These are phyloP conservation scores for Candida glaebosa DNA, from an alignment of 805 yeast genomes.

Conservation along the genomic window DNA sequence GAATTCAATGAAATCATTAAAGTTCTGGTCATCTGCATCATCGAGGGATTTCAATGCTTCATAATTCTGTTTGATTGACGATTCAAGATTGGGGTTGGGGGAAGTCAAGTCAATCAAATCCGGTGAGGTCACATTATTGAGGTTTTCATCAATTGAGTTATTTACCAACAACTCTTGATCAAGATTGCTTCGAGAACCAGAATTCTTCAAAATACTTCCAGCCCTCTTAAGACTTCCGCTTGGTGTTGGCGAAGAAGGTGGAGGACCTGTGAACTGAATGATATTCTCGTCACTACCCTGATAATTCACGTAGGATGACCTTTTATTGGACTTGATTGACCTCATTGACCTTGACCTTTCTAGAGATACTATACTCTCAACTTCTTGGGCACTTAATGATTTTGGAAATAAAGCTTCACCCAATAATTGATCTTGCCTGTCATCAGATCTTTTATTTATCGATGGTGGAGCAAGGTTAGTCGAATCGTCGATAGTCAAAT, in stretches of 20 bases:
- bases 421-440: conserved; percentile 20
- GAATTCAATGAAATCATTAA: conserved; percentile 37
- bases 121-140: no score
- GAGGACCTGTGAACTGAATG: conserved; percentile 20
- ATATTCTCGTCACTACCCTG: conserved; percentile 41
- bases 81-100: background rate
- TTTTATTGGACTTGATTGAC: conserved; percentile 41
- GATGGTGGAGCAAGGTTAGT: background rate
- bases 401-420: conserved; percentile 69
- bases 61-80: background rate
- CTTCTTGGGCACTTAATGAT: conserved; percentile 61
- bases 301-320: conserved; percentile 39
- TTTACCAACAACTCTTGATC: conserved; percentile 8
- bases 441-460: background rate
- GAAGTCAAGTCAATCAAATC: background rate
- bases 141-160: conserved; percentile 10
- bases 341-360: conserved; percentile 63
- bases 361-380: conserved; percentile 67
- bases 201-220: conserved; percentile 37
- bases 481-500: background rate
- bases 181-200: conserved; percentile 12
- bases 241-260: conserved; percentile 14
- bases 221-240: conserved; percentile 26
- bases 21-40: conserved; percentile 1
- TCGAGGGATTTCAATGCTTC: conserved; percentile 3